A percentile compares a stretch with the other conserved stretches of the same genome.
Conservation (phyloP, 2,329 filamentous ascomycete genomes). For the Chalaropsis ovoidea region DNA sequence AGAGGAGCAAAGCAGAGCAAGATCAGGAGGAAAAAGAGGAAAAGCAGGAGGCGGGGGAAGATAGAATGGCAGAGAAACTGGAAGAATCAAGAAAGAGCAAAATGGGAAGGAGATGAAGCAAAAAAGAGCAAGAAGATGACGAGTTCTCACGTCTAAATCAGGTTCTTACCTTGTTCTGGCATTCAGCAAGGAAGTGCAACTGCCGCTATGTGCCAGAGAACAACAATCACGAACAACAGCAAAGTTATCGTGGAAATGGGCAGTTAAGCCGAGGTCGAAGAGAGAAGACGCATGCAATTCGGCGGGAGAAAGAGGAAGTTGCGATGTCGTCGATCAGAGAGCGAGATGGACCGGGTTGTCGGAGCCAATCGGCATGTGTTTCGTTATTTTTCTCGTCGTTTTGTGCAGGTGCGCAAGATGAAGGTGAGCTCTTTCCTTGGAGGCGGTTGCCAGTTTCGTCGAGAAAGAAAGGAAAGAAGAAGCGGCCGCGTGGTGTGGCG, state of each 20-base stretch:
- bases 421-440: too few relatives aligned
- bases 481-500: too few relatives aligned
- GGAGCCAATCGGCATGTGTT: too few relatives aligned
- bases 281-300: neutral
- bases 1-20: neutral
- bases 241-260: constrained; percentile 3
- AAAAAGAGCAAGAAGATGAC: neutral
- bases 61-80: neutral
- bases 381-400: too few relatives aligned
- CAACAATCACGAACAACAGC: neutral
- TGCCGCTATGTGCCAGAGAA: neutral
- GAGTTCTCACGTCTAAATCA: neutral
- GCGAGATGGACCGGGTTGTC: neutral
- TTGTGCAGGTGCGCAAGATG: too few relatives aligned
- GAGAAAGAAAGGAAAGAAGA: neutral
- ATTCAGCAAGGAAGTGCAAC: neutral
- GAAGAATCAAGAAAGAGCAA: neutral
- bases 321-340: constrained; percentile 1
- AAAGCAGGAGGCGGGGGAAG: neutral
- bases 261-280: neutral
- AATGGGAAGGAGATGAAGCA: too few relatives aligned
- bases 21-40: neutral
- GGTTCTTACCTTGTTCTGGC: constrained; percentile 1
- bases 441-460: too few relatives aligned
- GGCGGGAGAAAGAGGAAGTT: neutral